phyloP scores from a whole-genome alignment of 1,284 basidiomycete genomes.

The Anthracocystis setariae region DNA sequence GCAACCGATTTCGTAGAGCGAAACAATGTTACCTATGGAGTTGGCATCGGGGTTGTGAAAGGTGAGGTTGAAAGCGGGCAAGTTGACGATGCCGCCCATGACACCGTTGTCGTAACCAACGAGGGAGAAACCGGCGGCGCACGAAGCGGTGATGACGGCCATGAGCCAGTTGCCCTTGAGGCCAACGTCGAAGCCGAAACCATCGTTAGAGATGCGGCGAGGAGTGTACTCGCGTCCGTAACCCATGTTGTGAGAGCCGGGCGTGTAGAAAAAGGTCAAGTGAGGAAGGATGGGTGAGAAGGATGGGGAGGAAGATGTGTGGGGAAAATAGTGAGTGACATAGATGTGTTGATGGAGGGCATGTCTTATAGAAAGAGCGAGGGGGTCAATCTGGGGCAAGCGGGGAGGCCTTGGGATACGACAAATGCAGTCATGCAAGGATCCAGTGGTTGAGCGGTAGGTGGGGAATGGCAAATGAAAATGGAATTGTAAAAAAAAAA shows the following conservation, averaged over 20 bases:
- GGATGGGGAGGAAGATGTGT: not conserved
- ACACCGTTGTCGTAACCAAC: conserved; percentile 50
- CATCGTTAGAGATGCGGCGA: conserved; percentile 35
- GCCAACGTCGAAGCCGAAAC: conserved; percentile 39
- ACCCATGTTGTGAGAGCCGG: conserved; percentile 9
- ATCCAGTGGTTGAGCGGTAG: no score
- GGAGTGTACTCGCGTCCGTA: conserved; percentile 18
- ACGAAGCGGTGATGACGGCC: conserved; percentile 37
- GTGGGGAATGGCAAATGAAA: no score
- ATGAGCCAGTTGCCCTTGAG: conserved; percentile 37
- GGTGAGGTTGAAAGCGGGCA: conserved; percentile 33
- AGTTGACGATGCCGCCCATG: conserved; percentile 28
- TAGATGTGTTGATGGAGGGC: not conserved
- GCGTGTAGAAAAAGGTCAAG: not conserved
- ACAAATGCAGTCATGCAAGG: no score
- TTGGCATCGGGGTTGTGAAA: conserved; percentile 46
- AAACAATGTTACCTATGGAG: conserved; percentile 52
- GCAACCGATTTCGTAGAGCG: conserved; percentile 50
- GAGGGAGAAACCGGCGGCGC: conserved; percentile 32
- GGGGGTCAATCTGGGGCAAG: not conserved
- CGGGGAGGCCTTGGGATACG: not conserved
- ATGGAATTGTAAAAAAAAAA: no score
- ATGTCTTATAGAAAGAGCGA: conserved; percentile 11
- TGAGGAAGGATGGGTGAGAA: not conserved
- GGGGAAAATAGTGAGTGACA: no score